Conservation (phyloP, 2,329 filamentous ascomycete species). For the Paecilomyces fulvus region DNA sequence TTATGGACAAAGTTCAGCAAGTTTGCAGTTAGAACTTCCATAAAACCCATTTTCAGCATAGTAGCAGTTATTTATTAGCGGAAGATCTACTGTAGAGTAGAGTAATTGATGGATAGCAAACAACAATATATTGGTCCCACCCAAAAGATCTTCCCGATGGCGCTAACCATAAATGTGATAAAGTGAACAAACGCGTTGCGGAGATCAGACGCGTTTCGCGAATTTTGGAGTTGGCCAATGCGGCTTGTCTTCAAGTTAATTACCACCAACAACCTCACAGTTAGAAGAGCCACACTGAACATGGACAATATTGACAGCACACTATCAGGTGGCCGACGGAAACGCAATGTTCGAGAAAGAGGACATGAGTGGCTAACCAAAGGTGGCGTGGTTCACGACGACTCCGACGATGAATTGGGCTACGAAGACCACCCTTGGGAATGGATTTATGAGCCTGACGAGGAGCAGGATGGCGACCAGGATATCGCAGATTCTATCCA, state of each 20-base stretch:
- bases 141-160: neutral
- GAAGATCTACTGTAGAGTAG: too few relatives aligned
- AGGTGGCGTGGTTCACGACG: slow-evolving; percentile 60
- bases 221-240: neutral
- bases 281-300: neutral
- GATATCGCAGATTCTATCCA: slow-evolving; percentile 8
- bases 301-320: neutral
- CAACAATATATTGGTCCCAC: neutral
- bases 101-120: too few relatives aligned
- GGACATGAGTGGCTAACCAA: slow-evolving; percentile 45
- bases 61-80: neutral
- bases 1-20: too few relatives aligned
- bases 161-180: neutral
- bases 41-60: neutral
- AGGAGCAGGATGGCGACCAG: slow-evolving; percentile 14
- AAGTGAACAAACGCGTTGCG: neutral
- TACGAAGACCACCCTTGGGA: slow-evolving; percentile 66
- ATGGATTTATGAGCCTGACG: slow-evolving; percentile 57
- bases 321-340: neutral
- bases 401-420: slow-evolving; percentile 82
- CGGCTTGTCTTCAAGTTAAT: neutral
- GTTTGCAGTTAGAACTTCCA: too few relatives aligned
- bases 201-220: neutral
- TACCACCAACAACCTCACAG: neutral
- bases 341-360: slow-evolving; percentile 23